Evolutionary conservation across 768 basidiomycete species (phyloP).

Genomic region (Piloderma croceum): DNA sequence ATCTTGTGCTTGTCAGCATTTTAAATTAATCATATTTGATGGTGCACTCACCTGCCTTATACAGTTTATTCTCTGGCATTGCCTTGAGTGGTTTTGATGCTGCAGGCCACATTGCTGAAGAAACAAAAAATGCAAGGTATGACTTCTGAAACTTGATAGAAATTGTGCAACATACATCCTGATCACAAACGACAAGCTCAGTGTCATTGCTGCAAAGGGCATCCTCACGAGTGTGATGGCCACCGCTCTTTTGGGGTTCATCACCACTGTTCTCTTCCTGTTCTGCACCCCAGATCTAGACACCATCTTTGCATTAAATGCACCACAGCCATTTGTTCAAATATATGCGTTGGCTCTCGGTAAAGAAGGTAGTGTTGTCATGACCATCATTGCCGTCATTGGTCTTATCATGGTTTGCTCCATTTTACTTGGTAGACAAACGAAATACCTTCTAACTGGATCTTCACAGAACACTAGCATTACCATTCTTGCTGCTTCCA

Average conservation of each 20-base stretch:
- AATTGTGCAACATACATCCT: background rate
- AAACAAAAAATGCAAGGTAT: constrained; percentile 72
- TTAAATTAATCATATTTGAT: constrained; percentile 3
- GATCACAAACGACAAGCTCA: constrained; percentile 22
- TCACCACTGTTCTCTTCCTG: constrained; percentile 40
- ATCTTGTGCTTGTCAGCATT: constrained; percentile 44
- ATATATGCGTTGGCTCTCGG: constrained; percentile 83
- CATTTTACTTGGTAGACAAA: too few relatives aligned
- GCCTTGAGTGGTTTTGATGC: constrained; percentile 52
- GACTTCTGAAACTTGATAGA: constrained; percentile 9
- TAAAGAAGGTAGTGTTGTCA: constrained; percentile 72
- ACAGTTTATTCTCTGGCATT: constrained; percentile 52
- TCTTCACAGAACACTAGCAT: constrained; percentile 50
- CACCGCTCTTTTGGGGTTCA: constrained; percentile 41
- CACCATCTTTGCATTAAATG: constrained; percentile 67
- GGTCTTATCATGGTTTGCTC: constrained; percentile 86
- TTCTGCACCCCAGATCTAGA: constrained; percentile 64
- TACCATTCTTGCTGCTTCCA: constrained; percentile 48
- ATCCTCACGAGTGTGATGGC: constrained; percentile 62
- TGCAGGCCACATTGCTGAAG: constrained; percentile 42
- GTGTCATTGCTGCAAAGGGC: constrained; percentile 75
- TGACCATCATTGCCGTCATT: constrained; percentile 78
- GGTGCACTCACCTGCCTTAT: background rate
- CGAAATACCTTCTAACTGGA: too few relatives aligned
- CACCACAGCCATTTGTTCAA: constrained; percentile 89